These are phyloP conservation scores for Aspergillus sp. DNA, from an alignment of 2,329 filamentous ascomycete genomes.

Conservation along the genomic window DNA sequence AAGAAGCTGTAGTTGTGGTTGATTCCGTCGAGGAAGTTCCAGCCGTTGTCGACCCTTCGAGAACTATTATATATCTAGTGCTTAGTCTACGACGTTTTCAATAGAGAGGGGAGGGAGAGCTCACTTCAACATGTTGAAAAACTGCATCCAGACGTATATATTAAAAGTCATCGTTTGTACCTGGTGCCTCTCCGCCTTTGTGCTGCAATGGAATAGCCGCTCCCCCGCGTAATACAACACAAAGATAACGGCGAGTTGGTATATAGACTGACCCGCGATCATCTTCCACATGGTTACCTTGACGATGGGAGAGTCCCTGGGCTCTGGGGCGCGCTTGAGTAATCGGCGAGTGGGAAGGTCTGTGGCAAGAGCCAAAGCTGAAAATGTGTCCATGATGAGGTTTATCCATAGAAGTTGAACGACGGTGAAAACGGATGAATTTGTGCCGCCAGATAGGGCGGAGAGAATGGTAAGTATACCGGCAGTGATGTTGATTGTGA, in stretches of 20 bases:
- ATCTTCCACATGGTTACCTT: conserved; percentile 43
- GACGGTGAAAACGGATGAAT: conserved; percentile 56
- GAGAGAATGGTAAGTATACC: conserved; percentile 61
- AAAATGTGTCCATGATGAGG: conserved; percentile 64
- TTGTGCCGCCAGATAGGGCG: conserved; percentile 50
- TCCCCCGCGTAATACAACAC: conserved; percentile 41
- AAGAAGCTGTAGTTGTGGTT: conserved; percentile 45
- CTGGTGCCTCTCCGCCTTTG: conserved; percentile 13
- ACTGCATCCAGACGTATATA: conserved; percentile 42
- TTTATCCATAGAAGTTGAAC: conserved; percentile 65
- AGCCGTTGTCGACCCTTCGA: conserved; percentile 38
- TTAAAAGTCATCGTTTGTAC: conserved; percentile 38
- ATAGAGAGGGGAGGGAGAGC: too few relatives aligned
- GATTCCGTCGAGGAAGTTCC: conserved; percentile 41
- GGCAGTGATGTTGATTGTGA: conserved; percentile 59
- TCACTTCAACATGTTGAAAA: conserved; percentile 45
- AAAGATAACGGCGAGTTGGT: conserved; percentile 36
- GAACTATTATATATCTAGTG: conserved; percentile 6
- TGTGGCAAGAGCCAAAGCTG: conserved; percentile 58
- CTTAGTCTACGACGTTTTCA: too few relatives aligned
- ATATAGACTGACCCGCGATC: conserved; percentile 40
- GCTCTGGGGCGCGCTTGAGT: conserved; percentile 47
- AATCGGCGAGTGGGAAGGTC: conserved; percentile 54
- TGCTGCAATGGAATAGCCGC: conserved; percentile 25
- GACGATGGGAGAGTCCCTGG: conserved; percentile 41